Base-by-base conservation (phyloP, 78 protist genomes). In the Parvularia atlantis region DNA sequence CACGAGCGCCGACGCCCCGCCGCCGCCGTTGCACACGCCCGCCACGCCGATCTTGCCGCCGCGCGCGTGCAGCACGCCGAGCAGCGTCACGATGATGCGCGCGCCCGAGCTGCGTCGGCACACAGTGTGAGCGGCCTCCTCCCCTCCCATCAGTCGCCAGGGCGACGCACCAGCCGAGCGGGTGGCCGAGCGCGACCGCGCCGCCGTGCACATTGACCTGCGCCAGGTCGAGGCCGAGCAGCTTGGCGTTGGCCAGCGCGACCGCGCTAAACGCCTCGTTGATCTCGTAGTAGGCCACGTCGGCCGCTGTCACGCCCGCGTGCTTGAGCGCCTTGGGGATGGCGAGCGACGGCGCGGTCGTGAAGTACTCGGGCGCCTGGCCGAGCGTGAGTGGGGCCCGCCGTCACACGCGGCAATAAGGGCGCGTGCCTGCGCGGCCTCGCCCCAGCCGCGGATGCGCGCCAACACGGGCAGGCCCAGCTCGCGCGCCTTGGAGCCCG, bases 171-270 rank as follows among this genome's bases (percentile, higher is more conserved):
- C n/a, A 35, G 41, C 99, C 99, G 48, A 97, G 82, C 26, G 99
- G 99, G 68, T 97, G 99, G 44, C 99, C 99, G 16, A 95, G 28
- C 1, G 97, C 73, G 52, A 95, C 97, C 24, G 96, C 99, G 48
- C 99, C 99, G 22, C 99, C 99, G 56, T 66, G 46, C 19, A 93
- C 81, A 60, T 96, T 96, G 28, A 95, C 76, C 43, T 72, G 72
- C 24, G 28, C 50, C 20, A 46, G 68, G 36, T 76, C 85, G 56
- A 91, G 35, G 46, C 61, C 68, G 26, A 92, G 80, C 9, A 90
- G 46, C 69, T 91, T 73, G 35, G 53, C 63, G 76, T 89, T 83
- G 46, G 95, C 95, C 30, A 95, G 58, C 30, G 95, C 75, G 2
- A 91, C 95, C 20, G 78, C 89, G 11, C 94, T 30, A 82, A 95